Evolutionary conservation across 2,329 filamentous ascomycete genomes (phyloP).

Genomic region (Tolypocladium guangdongense): DNA sequence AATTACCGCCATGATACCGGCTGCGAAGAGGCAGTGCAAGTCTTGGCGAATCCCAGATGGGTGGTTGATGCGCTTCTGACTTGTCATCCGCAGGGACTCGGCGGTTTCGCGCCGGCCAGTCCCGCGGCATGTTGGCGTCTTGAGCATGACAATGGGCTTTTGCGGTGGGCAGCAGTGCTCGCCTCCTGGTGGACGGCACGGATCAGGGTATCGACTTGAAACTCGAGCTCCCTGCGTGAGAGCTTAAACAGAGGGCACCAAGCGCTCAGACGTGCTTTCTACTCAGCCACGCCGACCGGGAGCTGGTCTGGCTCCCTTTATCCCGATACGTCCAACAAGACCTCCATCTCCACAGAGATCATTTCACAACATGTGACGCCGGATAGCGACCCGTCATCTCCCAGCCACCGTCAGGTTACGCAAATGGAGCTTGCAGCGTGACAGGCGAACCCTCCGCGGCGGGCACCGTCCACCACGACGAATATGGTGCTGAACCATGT

Average conservation of each 20-base stretch:
- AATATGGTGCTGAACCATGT: background rate
- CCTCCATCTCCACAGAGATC: background rate
- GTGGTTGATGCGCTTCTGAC: background rate
- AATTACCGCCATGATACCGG: background rate
- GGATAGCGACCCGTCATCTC: background rate
- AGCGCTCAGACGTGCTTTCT: background rate
- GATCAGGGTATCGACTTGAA: background rate
- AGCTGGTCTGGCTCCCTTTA: background rate
- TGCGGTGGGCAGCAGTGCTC: too few species aligned
- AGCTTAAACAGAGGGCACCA: background rate
- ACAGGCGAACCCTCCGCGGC: background rate
- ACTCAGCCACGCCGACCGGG: background rate
- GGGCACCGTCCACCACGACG: background rate
- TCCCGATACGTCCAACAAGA: background rate
- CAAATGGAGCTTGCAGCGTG: background rate
- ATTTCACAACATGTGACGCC: background rate
- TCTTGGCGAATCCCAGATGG: constrained; percentile 1
- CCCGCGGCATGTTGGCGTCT: background rate
- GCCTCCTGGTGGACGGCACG: too few species aligned
- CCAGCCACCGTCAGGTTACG: background rate
- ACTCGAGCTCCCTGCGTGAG: background rate
- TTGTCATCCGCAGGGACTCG: background rate
- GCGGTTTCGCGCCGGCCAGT: background rate
- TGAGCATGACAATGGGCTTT: too few species aligned
- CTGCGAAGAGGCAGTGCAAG: constrained; percentile 2